Evolutionary conservation across 805 yeast genomes (phyloP), one percentile per base, ranked within the genome.

Genomic region (Lipomyces yamanashiensis): DNA sequence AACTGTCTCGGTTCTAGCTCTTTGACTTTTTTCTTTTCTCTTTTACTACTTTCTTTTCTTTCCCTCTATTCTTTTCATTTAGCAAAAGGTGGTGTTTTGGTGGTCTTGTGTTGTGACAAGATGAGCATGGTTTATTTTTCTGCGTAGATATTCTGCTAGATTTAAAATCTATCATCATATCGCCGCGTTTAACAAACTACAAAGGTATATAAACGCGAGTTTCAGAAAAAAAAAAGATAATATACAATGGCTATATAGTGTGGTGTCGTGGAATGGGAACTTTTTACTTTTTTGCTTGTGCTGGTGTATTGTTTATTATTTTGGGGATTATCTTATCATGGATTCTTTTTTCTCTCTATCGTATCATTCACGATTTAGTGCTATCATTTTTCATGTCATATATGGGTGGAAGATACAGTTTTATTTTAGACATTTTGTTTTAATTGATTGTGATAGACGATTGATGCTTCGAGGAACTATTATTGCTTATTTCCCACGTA

Each of bases 381-480:
- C 15, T 37, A 28, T 28, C 28, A 28, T 28, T 28, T 52, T 44
- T 47, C 58, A 44, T 53, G 58, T 47, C 47, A 53, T 60, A 50
- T 55, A 60, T 57, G 61, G 54, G 58, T 33, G 41, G 54, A 43
- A 41, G 47, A 45, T 44, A 44, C 48, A 54, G 49, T 28, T 44
- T 58, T 40, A n/a, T 23, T 28, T 58, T 15, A n/a, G 43, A 36
- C 15, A 19, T 49, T 53, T 41, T 53, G 9, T 53, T 28, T 28
- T 53, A 53, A 53, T 53, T 58, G 55, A 58, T 17, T 49, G 50
- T 58, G 61, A 58, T 58, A 58, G 61, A 58, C 40, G 54, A 41
- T 28, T 28, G 28, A 28, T 28, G 28, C 5, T 28, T 28, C 28
- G 28, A 28, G 28, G 5, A 2, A 28, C 28, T 28, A 5, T 28